Base-by-base conservation (phyloP, 306 rosid genomes). In the Prunus fruticosa region DNA sequence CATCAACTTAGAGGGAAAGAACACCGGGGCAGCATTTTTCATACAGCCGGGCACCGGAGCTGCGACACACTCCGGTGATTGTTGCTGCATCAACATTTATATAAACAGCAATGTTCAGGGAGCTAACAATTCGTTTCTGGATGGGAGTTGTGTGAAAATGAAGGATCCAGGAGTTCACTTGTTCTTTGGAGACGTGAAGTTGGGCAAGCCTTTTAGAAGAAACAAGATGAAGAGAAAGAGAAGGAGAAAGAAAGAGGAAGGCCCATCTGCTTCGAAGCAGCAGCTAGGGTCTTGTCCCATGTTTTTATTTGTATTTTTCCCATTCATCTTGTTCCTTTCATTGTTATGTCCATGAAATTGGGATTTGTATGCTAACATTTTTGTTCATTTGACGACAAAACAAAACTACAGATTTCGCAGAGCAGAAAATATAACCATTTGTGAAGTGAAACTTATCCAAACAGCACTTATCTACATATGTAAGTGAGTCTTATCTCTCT, bases 91-190 rank as follows among this genome's bases (percentile, higher is more conserved):
- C 53, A 85, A 88, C 86, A 81, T 85, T 46, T 88, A 81, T 47
- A 49, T 85, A 73, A 85, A 88, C 84, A 88, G 71, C 86, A 88
- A 88, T 60, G 43, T 85, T 52, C 89, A 85, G 28, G 91, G 84
- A 5, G 74, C 82, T 22, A 83, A 66, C 50, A 79, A 85, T 53
- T 83, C 91, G 19, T 25, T 74, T 46, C 41, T 85, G 82, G 32
- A 77, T 43, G 83, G 34, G 57, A 83, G 87, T 72, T 70, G 56
- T 53, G 75, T 85, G 49, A 74, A 77, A 20, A 83, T 83, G 87
- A 81, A 81, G 74, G 85, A 84, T 71, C 84, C 88, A 1, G 91
- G 89, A 76, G 91, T 88, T 67, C 28, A 49, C 67, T 73, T 88
- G 41, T 63, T 12, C 79, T 71, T 88, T 64, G 84, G 78, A 61